These are phyloP conservation scores for Tuber aestivum DNA, from an alignment of 495 filamentous ascomycete species.

Conservation along the genomic window DNA sequence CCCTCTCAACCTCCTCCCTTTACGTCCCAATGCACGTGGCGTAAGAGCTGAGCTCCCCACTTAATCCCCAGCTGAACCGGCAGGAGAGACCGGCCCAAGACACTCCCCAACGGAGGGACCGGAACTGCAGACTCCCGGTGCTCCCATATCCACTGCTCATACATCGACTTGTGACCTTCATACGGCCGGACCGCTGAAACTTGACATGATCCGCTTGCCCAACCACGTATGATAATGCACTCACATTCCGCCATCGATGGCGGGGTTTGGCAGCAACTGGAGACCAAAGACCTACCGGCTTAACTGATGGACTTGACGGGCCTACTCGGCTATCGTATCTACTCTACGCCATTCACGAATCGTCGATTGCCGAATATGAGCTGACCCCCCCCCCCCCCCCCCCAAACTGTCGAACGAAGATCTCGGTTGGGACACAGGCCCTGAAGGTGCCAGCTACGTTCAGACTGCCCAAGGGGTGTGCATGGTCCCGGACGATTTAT, in stretches of 20 bases:
- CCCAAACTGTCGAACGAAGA: too few relatives aligned
- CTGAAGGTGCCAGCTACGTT: background rate
- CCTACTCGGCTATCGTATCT: background rate
- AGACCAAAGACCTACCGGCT: background rate
- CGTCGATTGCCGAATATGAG: background rate
- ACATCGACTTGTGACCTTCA: background rate
- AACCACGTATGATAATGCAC: background rate
- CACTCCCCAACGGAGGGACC: background rate
- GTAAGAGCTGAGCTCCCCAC: background rate
- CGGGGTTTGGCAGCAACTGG: background rate
- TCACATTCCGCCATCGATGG: background rate
- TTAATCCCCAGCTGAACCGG: background rate
- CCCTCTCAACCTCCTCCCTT: background rate
- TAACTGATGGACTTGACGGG: background rate
- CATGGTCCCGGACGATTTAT: background rate
- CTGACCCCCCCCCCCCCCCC: too few relatives aligned
- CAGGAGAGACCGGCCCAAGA: background rate
- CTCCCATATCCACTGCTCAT: background rate
- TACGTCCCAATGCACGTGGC: background rate
- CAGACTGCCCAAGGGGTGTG: background rate
- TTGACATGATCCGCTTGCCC: background rate
- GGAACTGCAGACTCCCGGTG: background rate
- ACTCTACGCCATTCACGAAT: background rate
- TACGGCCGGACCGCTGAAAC: background rate
- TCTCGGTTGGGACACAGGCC: background rate